A percentile compares a stretch with the other conserved stretches of the same genome.
Conservation (phyloP, 2,329 filamentous ascomycete species). For the Pyrenochaeta sp. region DNA sequence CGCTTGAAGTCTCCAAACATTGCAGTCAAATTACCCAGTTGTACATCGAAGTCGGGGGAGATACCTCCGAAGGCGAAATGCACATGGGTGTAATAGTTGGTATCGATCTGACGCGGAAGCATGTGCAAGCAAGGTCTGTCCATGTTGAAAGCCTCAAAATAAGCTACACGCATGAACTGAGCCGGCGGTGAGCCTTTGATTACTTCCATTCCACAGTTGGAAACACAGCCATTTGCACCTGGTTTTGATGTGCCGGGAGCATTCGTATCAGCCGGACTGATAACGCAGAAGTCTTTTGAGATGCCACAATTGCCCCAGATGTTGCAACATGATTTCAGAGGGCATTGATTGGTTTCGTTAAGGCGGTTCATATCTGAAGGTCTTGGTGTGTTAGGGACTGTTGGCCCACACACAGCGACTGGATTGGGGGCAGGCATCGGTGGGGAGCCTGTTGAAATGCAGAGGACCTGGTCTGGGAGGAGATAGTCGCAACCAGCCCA, state of each 20-base stretch:
- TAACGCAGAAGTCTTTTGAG: conserved; percentile 17
- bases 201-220: conserved; percentile 25
- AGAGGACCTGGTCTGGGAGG: conserved; percentile 9
- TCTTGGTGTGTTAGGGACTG: conserved; percentile 48
- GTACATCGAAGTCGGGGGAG: neutral
- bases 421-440: conserved; percentile 29
- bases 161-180: conserved; percentile 13
- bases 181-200: conserved; percentile 10
- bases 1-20: conserved; percentile 13
- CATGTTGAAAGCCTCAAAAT: conserved; percentile 18
- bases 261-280: conserved; percentile 16
- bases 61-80: conserved; percentile 20
- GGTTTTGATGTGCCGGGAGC: conserved; percentile 9
- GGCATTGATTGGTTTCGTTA: conserved; percentile 22
- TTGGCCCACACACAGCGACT: conserved; percentile 57
- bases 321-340: conserved; percentile 27
- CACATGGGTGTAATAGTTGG: conserved; percentile 16
- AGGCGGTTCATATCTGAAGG: conserved; percentile 43
- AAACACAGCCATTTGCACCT: conserved; percentile 22
- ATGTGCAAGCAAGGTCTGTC: conserved; percentile 18
- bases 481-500: conserved; percentile 22
- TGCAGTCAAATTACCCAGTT: too few species aligned
- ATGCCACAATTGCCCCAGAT: conserved; percentile 27
- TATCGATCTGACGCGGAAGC: conserved; percentile 6
- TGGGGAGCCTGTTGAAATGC: conserved; percentile 11